Percentiles rank a stretch among this genome's conserved stretches.
phyloP scores from a whole-genome alignment of 495 filamentous ascomycete genomes.

The Penicillium fimorum region DNA sequence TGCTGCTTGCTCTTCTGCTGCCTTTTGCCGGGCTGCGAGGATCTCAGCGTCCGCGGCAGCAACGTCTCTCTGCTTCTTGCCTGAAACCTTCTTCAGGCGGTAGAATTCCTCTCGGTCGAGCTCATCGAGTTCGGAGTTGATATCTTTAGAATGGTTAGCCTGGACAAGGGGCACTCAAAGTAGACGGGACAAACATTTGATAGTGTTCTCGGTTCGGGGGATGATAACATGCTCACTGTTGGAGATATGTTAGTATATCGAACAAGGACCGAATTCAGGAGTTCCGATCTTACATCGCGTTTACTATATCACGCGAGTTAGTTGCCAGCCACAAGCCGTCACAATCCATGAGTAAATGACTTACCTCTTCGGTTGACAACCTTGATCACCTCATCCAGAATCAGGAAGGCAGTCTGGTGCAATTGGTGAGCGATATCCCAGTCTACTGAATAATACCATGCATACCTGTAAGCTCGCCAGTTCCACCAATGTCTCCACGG shows the following conservation, averaged over 20 bases:
- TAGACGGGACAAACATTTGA: constrained; percentile 67
- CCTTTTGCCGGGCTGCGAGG: constrained; percentile 54
- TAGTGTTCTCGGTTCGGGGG: constrained; percentile 95
- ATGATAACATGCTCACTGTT: constrained; percentile 90
- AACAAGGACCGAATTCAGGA: not conserved
- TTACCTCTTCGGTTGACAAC: constrained; percentile 92
- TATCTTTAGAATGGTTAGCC: constrained; percentile 56
- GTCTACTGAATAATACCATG: not conserved
- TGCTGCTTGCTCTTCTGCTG: constrained; percentile 37
- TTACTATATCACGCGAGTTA: constrained; percentile 57
- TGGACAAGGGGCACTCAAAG: not conserved
- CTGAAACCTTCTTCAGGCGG: constrained; percentile 95
- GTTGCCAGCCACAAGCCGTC: constrained; percentile 4
- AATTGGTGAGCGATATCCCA: constrained; percentile 6
- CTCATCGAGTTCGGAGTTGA: constrained; percentile 98
- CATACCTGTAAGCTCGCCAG: constrained; percentile 84
- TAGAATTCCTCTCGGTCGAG: constrained; percentile 98
- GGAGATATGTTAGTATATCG: constrained; percentile 17
- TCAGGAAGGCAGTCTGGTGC: constrained; percentile 87
- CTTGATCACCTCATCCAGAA: constrained; percentile 98
- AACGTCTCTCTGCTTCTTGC: constrained; percentile 85
- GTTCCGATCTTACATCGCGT: constrained; percentile 73
- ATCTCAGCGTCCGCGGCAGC: constrained; percentile 74
- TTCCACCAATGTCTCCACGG: constrained; percentile 95
- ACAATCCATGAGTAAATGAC: constrained; percentile 15